Evolutionary conservation across 2,329 filamentous ascomycete species (phyloP), one percentile per base, ranked within the genome.

Genomic region (Catunica adiposa): DNA sequence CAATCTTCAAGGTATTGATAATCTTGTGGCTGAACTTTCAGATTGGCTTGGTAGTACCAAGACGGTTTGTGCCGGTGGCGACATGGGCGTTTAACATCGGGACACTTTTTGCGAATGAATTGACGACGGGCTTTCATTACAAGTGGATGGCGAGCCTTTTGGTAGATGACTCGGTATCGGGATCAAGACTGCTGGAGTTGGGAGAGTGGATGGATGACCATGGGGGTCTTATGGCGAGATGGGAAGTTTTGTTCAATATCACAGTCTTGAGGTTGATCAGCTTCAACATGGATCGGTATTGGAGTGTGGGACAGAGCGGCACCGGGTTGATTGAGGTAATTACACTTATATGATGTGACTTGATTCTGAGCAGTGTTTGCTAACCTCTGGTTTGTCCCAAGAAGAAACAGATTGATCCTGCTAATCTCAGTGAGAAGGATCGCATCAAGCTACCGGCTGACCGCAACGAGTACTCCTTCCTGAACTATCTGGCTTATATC

Each of bases 201-300:
- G 89, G 82, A 6, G 71, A 73, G 46, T 85, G 79, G 72, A 71
- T 97, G 15, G 92, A 98, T 68, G 74, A 76, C 54, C 83, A 84
- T 61, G 82, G 87, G 6, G 92, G 92, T 0, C 71, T 98, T n/a
- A 82, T 94, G 65, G 75, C 83, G 0, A 79, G 90, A 58, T 98
- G 92, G 92, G 88, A 97, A 66, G 82, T 98, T n/a, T 76, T 96
- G 3, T 98, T 98, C 75, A 98, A 98, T 64, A 80, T 98, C 59
- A 96, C 90, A 2, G 83, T 97, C 25, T 72, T 98, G 56, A 83
- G 92, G 3, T 74, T 97, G 51, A 89, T 98, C 63, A 96, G 90
- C 66, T 98, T 95, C 76, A 97, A 97, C 67, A 69, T 98, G 65
- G 92, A 98, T 69, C 89, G 94, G 66, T 90, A 94, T 67, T 98